Conservation (phyloP, 768 basidiomycete genomes). For the Termitomyces sp. region DNA sequence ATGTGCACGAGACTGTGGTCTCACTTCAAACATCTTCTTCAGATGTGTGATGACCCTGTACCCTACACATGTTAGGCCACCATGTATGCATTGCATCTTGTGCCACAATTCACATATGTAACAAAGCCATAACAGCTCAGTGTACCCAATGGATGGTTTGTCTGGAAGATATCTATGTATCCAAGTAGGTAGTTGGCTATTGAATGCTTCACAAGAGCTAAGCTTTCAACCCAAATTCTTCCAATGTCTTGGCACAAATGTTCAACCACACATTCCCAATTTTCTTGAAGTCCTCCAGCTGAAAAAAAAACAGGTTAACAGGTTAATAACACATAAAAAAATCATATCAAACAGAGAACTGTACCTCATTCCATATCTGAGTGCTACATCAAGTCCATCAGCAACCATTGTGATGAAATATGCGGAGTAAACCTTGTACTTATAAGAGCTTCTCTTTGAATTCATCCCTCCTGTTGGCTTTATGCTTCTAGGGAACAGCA, state of each 20-base stretch:
- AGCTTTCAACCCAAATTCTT: slow-evolving; percentile 22
- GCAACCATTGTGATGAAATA: slow-evolving; percentile 34
- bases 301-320: too few species aligned
- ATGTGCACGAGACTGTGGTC: too few species aligned
- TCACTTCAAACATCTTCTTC: too few species aligned
- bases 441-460: slow-evolving; percentile 31
- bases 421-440: slow-evolving; percentile 34
- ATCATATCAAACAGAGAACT: neutral
- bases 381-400: slow-evolving; percentile 51
- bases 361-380: slow-evolving; percentile 48
- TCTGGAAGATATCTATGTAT: neutral
- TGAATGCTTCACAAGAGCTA: neutral
- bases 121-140: neutral
- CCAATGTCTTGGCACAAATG: slow-evolving; percentile 33
- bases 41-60: too few species aligned
- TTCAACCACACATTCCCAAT: slow-evolving; percentile 34
- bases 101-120: slow-evolving; percentile 17
- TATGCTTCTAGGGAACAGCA: slow-evolving; percentile 34
- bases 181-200: neutral
- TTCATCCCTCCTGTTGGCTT: slow-evolving; percentile 22
- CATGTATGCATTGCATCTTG: slow-evolving; percentile 5
- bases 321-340: neutral
- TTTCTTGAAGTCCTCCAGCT: slow-evolving; percentile 44
- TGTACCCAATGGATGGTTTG: neutral
- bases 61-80: too few species aligned